phyloP scores from a whole-genome alignment of 306 rosid species.

The Trichosanthes truncata region DNA sequence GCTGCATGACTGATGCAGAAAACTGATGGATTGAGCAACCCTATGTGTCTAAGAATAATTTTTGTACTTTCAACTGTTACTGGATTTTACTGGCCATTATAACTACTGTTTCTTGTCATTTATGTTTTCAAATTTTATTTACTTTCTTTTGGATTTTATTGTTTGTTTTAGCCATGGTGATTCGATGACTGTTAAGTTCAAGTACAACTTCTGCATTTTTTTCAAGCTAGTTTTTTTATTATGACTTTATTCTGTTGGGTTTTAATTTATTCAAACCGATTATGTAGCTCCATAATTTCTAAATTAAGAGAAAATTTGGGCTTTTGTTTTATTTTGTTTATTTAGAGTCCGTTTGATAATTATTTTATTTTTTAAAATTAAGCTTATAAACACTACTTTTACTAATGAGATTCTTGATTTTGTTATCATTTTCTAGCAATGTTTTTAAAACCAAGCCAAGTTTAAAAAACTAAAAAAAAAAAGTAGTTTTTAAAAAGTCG shows the following conservation, averaged over 20 bases:
- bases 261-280: not conserved
- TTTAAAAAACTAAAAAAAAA: too few species aligned
- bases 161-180: not conserved
- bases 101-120: not conserved
- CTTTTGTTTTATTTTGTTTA: too few species aligned
- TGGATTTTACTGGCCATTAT: not conserved
- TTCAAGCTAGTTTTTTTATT: not conserved
- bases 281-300: not conserved
- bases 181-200: not conserved
- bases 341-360: too few species aligned
- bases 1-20: not conserved
- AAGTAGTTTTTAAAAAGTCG: too few species aligned
- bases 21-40: not conserved
- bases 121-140: not conserved
- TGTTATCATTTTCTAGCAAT: too few species aligned
- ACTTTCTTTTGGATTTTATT: not conserved
- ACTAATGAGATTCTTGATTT: too few species aligned
- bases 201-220: not conserved
- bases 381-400: too few species aligned
- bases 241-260: not conserved
- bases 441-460: too few species aligned
- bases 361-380: too few species aligned
- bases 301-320: too few species aligned
- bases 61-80: not conserved
- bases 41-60: conserved; percentile 4